Conservation (phyloP, 306 rosid species). For the Lathyrus tuberosus region DNA sequence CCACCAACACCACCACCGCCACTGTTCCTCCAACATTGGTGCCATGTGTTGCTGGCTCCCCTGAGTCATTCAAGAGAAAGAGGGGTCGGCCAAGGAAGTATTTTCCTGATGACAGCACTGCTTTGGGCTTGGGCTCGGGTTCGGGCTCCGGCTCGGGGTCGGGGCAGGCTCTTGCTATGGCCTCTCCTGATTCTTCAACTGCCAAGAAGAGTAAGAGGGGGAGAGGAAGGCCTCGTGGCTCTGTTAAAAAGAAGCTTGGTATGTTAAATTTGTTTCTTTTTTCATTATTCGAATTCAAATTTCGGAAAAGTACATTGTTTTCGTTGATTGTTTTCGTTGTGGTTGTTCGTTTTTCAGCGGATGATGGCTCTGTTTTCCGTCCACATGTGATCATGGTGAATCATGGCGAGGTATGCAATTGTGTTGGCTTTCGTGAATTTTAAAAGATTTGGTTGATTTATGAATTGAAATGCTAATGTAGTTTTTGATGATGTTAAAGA, state of each 20-base stretch:
- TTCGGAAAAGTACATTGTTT: not conserved
- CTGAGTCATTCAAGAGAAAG: not conserved
- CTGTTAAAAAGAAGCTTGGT: conserved; percentile 68
- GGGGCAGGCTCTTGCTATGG: no score
- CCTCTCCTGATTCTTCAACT: conserved; percentile 42
- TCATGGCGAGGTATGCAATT: conserved; percentile 64
- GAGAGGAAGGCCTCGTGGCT: conserved; percentile 83
- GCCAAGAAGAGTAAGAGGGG: conserved; percentile 47
- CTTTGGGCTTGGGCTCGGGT: not conserved
- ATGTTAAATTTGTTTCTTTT: not conserved
- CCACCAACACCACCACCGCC: no score
- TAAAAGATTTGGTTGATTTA: not conserved
- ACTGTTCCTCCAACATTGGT: not conserved
- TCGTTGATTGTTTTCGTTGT: not conserved
- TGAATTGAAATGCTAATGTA: not conserved
- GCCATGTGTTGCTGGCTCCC: not conserved
- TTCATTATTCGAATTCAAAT: not conserved
- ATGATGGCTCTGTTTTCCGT: conserved; percentile 59
- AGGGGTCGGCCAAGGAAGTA: not conserved
- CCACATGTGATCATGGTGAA: conserved; percentile 76
- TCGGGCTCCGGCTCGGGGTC: not conserved
- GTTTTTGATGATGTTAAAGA: not conserved
- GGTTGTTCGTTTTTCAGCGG: conserved; percentile 47
- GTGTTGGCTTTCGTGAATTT: not conserved
- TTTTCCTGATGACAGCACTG: not conserved